Evolutionary conservation across 768 basidiomycete genomes (phyloP).

Genomic region (Tephrocybe sp.): DNA sequence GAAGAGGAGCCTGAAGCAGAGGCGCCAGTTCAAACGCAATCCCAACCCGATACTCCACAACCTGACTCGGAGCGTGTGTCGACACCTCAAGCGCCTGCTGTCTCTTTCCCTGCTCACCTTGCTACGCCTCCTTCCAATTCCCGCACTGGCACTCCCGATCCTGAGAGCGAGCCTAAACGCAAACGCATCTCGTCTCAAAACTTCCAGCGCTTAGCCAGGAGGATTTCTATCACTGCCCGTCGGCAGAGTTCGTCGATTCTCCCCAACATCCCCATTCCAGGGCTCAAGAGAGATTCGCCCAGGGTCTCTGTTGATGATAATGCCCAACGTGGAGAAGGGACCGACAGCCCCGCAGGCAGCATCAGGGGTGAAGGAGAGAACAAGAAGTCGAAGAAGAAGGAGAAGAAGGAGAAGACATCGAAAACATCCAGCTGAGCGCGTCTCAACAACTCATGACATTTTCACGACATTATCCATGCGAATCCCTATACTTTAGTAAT

Average conservation of each 20-base stretch:
- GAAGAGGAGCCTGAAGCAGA: background rate
- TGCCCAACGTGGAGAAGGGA: conserved; percentile 38
- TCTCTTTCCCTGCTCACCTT: conserved; percentile 65
- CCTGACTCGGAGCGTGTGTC: conserved; percentile 16
- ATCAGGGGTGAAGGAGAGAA: conserved; percentile 43
- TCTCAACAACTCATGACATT: conserved; percentile 22
- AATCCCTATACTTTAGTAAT: conserved; percentile 17
- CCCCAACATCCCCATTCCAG: conserved; percentile 46
- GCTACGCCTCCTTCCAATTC: conserved; percentile 64
- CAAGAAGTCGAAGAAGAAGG: conserved; percentile 43
- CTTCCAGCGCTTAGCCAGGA: conserved; percentile 75
- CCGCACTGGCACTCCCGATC: conserved; percentile 70
- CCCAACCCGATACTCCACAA: conserved; percentile 9
- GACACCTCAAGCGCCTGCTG: conserved; percentile 33
- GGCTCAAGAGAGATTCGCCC: conserved; percentile 51
- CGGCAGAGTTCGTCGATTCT: conserved; percentile 54
- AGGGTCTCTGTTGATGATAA: conserved; percentile 45
- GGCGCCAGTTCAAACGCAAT: background rate
- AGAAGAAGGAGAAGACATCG: conserved; percentile 60
- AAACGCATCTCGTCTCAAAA: conserved; percentile 84
- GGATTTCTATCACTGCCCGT: conserved; percentile 64
- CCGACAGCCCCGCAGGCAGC: conserved; percentile 57
- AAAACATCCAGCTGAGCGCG: conserved; percentile 29
- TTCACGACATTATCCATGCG: conserved; percentile 17
- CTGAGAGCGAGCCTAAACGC: conserved; percentile 71